Conservation (phyloP, 208 protist species). For the Endotrypanum monterogeii region DNA sequence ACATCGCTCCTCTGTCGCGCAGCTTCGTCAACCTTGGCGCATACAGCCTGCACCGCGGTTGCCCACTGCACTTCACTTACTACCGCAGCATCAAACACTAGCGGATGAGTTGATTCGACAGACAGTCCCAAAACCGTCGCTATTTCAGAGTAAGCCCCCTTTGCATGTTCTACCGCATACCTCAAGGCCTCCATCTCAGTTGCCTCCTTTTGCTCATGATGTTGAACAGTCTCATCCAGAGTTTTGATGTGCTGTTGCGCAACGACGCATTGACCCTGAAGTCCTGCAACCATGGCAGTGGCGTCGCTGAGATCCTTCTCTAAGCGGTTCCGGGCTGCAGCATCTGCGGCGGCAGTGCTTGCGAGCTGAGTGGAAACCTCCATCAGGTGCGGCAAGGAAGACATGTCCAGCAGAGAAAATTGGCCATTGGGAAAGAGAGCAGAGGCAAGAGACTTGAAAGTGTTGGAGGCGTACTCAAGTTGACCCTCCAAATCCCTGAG, state of each 20-base stretch:
- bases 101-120: not conserved
- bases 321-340: not conserved
- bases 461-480: not conserved
- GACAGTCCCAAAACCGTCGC: not conserved
- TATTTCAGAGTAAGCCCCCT: not conserved
- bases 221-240: not conserved
- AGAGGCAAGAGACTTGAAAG: not conserved
- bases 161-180: not conserved
- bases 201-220: not conserved
- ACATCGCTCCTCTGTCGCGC: not conserved
- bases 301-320: not conserved
- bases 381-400: not conserved
- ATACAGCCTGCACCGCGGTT: not conserved
- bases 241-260: not conserved
- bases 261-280: slow-evolving; percentile 5
- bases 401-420: not conserved
- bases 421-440: not conserved
- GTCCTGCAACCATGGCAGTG: not conserved
- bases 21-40: not conserved
- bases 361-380: not conserved
- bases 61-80: slow-evolving; percentile 1
- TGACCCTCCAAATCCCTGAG: not conserved
- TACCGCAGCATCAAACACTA: not conserved
- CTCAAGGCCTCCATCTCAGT: not conserved
- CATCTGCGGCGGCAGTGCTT: not conserved